Evolutionary conservation across 2,329 filamentous ascomycete species (phyloP).

Genomic region (Alternaria rosae): DNA sequence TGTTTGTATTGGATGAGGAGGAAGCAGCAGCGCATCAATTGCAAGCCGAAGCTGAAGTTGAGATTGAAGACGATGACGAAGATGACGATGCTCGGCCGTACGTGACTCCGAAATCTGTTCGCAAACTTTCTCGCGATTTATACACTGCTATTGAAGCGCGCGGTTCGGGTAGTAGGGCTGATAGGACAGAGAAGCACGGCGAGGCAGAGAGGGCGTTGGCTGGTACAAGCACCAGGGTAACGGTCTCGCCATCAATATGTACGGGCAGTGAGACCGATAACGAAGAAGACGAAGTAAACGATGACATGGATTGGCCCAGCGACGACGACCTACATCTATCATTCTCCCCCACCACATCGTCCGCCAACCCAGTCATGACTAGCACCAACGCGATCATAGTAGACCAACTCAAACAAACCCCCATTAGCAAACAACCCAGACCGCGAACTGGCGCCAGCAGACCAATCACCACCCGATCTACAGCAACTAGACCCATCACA

Average conservation of each 20-base stretch:
- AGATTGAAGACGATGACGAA: background rate
- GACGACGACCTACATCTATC: background rate
- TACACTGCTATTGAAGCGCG: background rate
- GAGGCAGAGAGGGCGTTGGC: background rate
- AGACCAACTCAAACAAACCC: background rate
- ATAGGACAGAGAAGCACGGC: background rate
- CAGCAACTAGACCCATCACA: background rate
- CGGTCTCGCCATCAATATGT: background rate
- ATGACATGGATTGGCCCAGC: background rate
- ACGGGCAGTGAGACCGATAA: background rate
- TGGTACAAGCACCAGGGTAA: background rate
- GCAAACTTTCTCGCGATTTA: background rate
- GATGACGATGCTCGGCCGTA: background rate
- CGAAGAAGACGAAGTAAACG: background rate
- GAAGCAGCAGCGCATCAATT: background rate
- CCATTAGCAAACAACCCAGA: background rate
- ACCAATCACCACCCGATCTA: background rate
- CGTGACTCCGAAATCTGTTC: background rate
- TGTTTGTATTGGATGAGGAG: background rate
- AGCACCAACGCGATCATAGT: background rate
- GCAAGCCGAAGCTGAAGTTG: background rate
- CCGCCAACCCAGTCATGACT: background rate
- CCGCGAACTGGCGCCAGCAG: background rate
- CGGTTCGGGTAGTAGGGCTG: background rate
- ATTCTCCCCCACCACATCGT: background rate